These are phyloP conservation scores for Lunularia cruciata DNA, from an alignment of 225 moss, liverwort and hornwort species.

Conservation along the genomic window DNA sequence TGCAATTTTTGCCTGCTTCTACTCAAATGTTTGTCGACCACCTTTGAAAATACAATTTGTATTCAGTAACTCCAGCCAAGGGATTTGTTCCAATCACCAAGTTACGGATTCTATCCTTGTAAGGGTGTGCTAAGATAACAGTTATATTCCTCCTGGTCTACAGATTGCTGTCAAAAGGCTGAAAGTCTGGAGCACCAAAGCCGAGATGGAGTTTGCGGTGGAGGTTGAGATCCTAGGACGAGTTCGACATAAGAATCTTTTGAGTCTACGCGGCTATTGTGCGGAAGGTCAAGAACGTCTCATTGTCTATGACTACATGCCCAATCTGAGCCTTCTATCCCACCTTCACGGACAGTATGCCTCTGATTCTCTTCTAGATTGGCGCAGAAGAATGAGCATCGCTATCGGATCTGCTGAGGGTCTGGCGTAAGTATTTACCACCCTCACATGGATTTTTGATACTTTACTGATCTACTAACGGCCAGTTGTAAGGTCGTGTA, in stretches of 20 bases:
- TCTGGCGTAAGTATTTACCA: slow-evolving; percentile 87
- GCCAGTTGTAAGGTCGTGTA: too few species aligned
- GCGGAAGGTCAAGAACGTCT: slow-evolving; percentile 91
- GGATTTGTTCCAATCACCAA: too few species aligned
- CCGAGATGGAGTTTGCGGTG: slow-evolving; percentile 87
- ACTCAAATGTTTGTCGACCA: too few species aligned
- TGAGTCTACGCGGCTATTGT: slow-evolving; percentile 77
- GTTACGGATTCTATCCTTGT: too few species aligned
- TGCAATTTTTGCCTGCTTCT: too few species aligned
- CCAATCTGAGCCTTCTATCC: slow-evolving; percentile 76
- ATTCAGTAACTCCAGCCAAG: too few species aligned
- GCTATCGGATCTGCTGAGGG: slow-evolving; percentile 87
- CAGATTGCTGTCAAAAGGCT: slow-evolving; percentile 95
- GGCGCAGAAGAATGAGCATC: slow-evolving; percentile 78
- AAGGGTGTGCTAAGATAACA: too few species aligned
- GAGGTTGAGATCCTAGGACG: slow-evolving; percentile 92
- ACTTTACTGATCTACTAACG: too few species aligned
- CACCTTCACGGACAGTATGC: slow-evolving; percentile 90
- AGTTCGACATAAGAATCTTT: slow-evolving; percentile 82
- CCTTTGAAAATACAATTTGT: too few species aligned
- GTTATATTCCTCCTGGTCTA: not conserved
- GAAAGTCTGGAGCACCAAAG: slow-evolving; percentile 91
- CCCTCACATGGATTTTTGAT: too few species aligned
- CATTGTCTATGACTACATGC: slow-evolving; percentile 90
- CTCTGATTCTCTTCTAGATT: slow-evolving; percentile 63